phyloP scores from a whole-genome alignment of 768 basidiomycete genomes.

The Rhizopogon vinicolor region DNA sequence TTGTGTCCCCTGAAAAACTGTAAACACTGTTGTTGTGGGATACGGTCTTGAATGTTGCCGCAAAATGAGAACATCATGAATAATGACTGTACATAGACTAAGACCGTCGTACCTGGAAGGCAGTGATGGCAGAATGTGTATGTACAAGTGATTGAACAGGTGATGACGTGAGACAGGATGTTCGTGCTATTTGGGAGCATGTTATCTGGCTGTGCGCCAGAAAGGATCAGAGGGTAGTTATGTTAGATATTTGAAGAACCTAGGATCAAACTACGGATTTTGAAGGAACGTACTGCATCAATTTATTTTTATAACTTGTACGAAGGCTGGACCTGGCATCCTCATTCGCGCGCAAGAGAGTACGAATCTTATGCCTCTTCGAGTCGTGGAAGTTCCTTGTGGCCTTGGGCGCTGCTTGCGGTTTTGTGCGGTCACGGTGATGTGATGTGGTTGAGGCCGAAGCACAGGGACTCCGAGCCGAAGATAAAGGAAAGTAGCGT shows the following conservation, averaged over 20 bases:
- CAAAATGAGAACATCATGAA: neutral
- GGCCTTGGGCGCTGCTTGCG: neutral
- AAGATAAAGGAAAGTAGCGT: constrained; percentile 54
- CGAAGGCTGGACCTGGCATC: neutral
- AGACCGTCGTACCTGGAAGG: constrained; percentile 39
- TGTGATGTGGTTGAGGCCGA: neutral
- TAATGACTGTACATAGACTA: neutral
- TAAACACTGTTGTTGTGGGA: constrained; percentile 25
- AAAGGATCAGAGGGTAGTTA: neutral
- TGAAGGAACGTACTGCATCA: constrained; percentile 20
- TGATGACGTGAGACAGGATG: constrained; percentile 26
- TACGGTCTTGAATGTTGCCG: constrained; percentile 25
- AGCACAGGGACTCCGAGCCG: constrained; percentile 13
- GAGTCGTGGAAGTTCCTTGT: neutral
- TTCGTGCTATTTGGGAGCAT: constrained; percentile 34
- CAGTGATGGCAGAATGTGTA: constrained; percentile 33
- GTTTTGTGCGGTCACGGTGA: neutral
- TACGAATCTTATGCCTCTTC: neutral
- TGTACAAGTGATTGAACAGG: constrained; percentile 24
- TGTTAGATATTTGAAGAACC: neutral
- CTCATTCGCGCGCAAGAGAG: neutral
- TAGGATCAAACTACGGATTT: neutral
- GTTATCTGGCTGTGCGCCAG: constrained; percentile 32
- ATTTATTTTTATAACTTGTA: constrained; percentile 17
- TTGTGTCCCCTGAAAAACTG: constrained; percentile 46